Conservation (phyloP, 2,329 filamentous ascomycete genomes). For the Emergomyces pasteurianus region DNA sequence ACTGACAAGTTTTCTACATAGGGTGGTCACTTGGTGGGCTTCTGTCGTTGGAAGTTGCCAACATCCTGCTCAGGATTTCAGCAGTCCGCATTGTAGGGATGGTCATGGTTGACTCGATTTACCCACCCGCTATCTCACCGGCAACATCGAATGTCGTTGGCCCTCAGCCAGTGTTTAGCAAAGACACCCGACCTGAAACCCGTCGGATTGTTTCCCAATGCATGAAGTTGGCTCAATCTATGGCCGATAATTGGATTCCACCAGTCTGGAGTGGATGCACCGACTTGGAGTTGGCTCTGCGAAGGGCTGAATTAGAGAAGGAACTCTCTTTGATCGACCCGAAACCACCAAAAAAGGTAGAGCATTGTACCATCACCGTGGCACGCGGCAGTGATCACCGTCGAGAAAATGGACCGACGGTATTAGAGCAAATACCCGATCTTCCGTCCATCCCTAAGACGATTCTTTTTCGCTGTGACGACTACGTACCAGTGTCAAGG, state of each 20-base stretch:
- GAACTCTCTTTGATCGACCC: slow-evolving; percentile 2
- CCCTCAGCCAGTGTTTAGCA: slow-evolving; percentile 5
- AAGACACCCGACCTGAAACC: slow-evolving; percentile 7
- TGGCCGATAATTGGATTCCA: slow-evolving; percentile 9
- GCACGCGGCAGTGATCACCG: neutral
- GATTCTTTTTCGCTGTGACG: slow-evolving; percentile 10
- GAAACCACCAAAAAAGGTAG: neutral
- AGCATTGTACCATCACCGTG: neutral
- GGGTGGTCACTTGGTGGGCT: slow-evolving; percentile 15
- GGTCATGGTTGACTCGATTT: slow-evolving; percentile 14
- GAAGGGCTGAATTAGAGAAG: slow-evolving; percentile 6
- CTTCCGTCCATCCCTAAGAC: slow-evolving; percentile 6
- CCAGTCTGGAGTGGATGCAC: slow-evolving; percentile 9
- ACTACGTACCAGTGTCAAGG: slow-evolving; percentile 9
- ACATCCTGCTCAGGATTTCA: slow-evolving; percentile 7
- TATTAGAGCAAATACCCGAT: neutral
- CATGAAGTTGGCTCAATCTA: slow-evolving; percentile 6
- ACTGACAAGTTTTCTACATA: slow-evolving; percentile 1
- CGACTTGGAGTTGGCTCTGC: neutral
- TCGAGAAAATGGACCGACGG: neutral
- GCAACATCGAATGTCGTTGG: slow-evolving; percentile 2
- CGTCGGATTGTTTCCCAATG: slow-evolving; percentile 6
- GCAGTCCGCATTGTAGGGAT: slow-evolving; percentile 10
- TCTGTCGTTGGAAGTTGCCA: slow-evolving; percentile 13
- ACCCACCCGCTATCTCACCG: slow-evolving; percentile 2